phyloP scores from a whole-genome alignment of 1,284 basidiomycete genomes.

The Entoloma clypeatum region DNA sequence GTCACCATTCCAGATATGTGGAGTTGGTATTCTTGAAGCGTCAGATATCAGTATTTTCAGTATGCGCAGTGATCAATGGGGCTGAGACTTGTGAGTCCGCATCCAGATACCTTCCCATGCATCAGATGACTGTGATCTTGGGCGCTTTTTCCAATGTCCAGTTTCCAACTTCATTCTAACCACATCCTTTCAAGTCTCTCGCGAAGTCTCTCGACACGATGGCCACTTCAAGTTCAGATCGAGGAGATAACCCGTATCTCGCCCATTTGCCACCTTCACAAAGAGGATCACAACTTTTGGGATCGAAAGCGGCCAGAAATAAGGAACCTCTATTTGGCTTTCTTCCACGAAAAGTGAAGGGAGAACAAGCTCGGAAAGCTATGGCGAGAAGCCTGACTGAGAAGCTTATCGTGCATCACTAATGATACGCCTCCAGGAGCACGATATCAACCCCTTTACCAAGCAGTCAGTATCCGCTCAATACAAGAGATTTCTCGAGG shows the following conservation, averaged over 20 bases:
- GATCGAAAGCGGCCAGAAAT: slow-evolving; percentile 24
- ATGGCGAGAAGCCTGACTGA: slow-evolving; percentile 47
- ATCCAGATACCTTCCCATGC: no score
- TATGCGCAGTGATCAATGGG: no score
- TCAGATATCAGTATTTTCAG: no score
- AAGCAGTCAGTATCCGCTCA: slow-evolving; percentile 68
- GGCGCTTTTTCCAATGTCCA: no score
- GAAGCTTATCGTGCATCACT: neutral
- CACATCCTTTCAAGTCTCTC: no score
- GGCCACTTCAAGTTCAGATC: no score
- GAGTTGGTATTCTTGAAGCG: no score
- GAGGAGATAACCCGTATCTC: slow-evolving; percentile 61
- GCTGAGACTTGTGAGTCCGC: no score
- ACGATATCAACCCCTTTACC: slow-evolving; percentile 89
- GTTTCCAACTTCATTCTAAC: no score
- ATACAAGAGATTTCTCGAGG: slow-evolving; percentile 84
- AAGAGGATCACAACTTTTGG: slow-evolving; percentile 25
- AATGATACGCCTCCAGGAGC: slow-evolving; percentile 57
- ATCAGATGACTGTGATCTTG: no score
- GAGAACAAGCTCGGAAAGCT: slow-evolving; percentile 64
- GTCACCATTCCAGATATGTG: no score
- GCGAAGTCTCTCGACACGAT: no score
- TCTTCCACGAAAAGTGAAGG: slow-evolving; percentile 71
- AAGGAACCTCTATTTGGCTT: slow-evolving; percentile 72
- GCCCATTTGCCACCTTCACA: slow-evolving; percentile 38